A percentile compares a stretch with the other conserved stretches of the same genome.
Conservation (phyloP, 768 basidiomycete species). For the Nevesoporus exiguus region DNA sequence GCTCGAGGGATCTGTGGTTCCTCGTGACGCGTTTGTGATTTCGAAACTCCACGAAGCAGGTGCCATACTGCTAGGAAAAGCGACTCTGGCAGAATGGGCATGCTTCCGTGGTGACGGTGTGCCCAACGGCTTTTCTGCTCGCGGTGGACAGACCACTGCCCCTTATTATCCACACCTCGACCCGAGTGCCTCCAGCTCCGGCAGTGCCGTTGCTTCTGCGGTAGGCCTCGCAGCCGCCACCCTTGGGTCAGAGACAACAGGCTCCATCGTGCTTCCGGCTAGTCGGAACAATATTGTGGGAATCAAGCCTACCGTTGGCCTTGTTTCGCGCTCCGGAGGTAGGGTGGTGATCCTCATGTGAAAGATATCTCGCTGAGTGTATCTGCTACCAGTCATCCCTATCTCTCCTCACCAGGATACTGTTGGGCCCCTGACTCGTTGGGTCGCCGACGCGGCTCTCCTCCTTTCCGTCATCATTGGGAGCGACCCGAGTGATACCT, state of each 20-base stretch:
- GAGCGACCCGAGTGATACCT: constrained; percentile 41
- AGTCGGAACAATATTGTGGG: constrained; percentile 43
- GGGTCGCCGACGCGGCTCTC: constrained; percentile 51
- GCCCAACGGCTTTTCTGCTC: constrained; percentile 43
- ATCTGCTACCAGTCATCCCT: constrained; percentile 47
- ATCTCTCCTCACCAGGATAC: constrained; percentile 57
- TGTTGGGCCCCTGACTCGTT: constrained; percentile 54
- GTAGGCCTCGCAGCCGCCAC: constrained; percentile 43
- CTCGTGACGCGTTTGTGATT: constrained; percentile 34
- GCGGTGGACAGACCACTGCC: constrained; percentile 42
- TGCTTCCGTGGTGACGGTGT: constrained; percentile 35
- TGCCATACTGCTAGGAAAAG: constrained; percentile 40
- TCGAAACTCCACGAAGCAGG: constrained; percentile 32
- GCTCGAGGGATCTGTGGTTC: constrained; percentile 38
- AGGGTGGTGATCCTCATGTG: background rate
- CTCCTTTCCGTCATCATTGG: constrained; percentile 57
- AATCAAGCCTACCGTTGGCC: constrained; percentile 42
- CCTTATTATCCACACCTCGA: constrained; percentile 42
- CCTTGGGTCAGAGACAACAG: constrained; percentile 48
- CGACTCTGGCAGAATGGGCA: constrained; percentile 43
- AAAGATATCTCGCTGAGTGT: background rate
- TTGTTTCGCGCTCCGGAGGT: constrained; percentile 39
- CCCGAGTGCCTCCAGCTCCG: constrained; percentile 41
- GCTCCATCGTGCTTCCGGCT: constrained; percentile 47
- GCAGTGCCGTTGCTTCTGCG: constrained; percentile 42